These are phyloP conservation scores for Sporothrix curviconia DNA, from an alignment of 2,329 filamentous ascomycete genomes.

Conservation along the genomic window DNA sequence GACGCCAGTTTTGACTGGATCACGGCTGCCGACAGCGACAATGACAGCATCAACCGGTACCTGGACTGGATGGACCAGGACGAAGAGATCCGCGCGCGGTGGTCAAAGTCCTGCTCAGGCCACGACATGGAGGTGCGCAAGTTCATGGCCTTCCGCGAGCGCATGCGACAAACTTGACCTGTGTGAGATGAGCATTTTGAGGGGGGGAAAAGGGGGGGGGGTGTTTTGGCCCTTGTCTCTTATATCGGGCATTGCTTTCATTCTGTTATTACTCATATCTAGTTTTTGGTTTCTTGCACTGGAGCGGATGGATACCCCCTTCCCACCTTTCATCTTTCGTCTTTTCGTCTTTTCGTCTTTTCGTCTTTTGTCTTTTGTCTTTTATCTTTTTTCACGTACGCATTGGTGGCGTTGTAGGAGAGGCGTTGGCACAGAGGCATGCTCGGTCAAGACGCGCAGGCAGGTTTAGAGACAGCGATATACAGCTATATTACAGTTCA, in stretches of 20 bases:
- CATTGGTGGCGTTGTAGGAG: background rate
- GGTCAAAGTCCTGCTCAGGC: constrained; percentile 51
- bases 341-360: background rate
- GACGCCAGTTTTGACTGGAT: constrained; percentile 42
- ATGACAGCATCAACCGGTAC: constrained; percentile 51
- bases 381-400: background rate
- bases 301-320: background rate
- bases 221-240: background rate
- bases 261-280: background rate
- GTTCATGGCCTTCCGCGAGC: constrained; percentile 45
- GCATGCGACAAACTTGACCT: constrained; percentile 29
- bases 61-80: constrained; percentile 57
- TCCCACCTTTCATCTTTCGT: background rate
- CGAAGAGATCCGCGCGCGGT: constrained; percentile 53
- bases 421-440: background rate
- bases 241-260: background rate
- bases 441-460: too few relatives aligned
- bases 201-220: background rate
- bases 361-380: background rate
- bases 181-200: background rate
- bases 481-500: background rate
- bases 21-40: constrained; percentile 32
- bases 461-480: background rate
- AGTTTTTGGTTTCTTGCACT: too few relatives aligned
- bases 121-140: constrained; percentile 55